Conservation (phyloP, 805 yeast genomes). For the Nakazawaea siamensis region DNA sequence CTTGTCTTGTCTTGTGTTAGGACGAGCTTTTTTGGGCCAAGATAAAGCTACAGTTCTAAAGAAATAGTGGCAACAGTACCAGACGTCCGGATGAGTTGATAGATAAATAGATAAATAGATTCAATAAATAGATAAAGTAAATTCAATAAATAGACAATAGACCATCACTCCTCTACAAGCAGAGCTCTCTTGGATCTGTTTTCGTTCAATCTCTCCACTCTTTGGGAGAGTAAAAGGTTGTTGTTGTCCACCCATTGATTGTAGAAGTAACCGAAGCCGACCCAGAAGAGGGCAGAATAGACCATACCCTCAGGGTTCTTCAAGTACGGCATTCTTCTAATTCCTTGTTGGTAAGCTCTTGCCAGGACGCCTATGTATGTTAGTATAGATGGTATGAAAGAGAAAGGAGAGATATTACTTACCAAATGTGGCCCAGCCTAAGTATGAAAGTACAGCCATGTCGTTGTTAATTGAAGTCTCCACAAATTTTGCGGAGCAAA, state of each 20-base stretch:
- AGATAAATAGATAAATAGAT: neutral
- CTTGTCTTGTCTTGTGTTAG: slow-evolving; percentile 1
- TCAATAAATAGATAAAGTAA: neutral
- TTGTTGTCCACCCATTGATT: slow-evolving; percentile 29
- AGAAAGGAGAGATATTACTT: slow-evolving; percentile 3
- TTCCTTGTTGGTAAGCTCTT: slow-evolving; percentile 36
- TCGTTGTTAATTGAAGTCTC: too few relatives aligned
- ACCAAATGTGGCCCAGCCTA: slow-evolving; percentile 20
- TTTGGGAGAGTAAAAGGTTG: slow-evolving; percentile 26
- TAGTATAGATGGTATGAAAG: neutral
- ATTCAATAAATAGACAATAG: neutral
- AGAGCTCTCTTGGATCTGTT: slow-evolving; percentile 24
- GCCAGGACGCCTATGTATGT: slow-evolving; percentile 26
- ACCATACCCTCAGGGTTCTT: slow-evolving; percentile 31
- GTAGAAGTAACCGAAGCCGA: slow-evolving; percentile 31
- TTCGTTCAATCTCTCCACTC: slow-evolving; percentile 27
- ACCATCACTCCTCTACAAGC: slow-evolving; percentile 6
- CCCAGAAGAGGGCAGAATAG: slow-evolving; percentile 36
- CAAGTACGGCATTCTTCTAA: slow-evolving; percentile 30
- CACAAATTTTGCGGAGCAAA: too few relatives aligned
- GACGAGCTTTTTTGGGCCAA: too few relatives aligned
- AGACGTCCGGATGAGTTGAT: too few relatives aligned
- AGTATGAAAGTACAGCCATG: slow-evolving; percentile 14
- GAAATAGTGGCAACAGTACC: too few relatives aligned
- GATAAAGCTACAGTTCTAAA: too few relatives aligned